Evolutionary conservation across 2,329 filamentous ascomycete genomes (phyloP).

Genomic region (Fusarium sp.): DNA sequence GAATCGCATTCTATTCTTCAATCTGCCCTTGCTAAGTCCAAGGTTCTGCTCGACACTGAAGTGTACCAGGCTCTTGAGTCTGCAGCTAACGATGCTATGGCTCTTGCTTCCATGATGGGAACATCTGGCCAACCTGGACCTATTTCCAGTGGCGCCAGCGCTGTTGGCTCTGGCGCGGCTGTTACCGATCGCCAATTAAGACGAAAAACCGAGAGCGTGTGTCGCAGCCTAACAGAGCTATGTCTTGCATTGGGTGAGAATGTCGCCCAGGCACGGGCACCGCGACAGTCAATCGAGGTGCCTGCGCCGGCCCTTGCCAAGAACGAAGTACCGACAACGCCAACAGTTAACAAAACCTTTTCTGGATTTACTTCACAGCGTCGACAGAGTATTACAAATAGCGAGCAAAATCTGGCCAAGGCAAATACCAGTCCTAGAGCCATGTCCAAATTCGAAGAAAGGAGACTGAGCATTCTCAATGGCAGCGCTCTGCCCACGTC

Average conservation of each 20-base stretch:
- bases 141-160: conserved; percentile 73
- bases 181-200: conserved; percentile 85
- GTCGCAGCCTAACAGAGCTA: conserved; percentile 90
- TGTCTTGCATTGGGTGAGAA: conserved; percentile 84
- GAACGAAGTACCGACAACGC: conserved; percentile 53
- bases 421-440: conserved; percentile 59
- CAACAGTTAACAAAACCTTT: conserved; percentile 58
- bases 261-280: conserved; percentile 50
- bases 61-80: conserved; percentile 84
- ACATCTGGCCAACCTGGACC: conserved; percentile 74
- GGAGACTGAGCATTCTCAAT: conserved; percentile 60
- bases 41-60: conserved; percentile 72
- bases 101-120: conserved; percentile 81
- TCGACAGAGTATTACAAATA: conserved; percentile 53
- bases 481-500: conserved; percentile 60
- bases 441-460: conserved; percentile 65
- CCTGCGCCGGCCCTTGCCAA: conserved; percentile 19
- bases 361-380: conserved; percentile 52
- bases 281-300: conserved; percentile 36
- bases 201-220: conserved; percentile 91
- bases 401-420: conserved; percentile 54
- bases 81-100: conserved; percentile 82
- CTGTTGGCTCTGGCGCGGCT: conserved; percentile 64
- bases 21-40: conserved; percentile 83
- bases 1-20: conserved; percentile 82